Base-by-base conservation (phyloP, 768 basidiomycete species). In the Pleurotus pulmonarius region DNA sequence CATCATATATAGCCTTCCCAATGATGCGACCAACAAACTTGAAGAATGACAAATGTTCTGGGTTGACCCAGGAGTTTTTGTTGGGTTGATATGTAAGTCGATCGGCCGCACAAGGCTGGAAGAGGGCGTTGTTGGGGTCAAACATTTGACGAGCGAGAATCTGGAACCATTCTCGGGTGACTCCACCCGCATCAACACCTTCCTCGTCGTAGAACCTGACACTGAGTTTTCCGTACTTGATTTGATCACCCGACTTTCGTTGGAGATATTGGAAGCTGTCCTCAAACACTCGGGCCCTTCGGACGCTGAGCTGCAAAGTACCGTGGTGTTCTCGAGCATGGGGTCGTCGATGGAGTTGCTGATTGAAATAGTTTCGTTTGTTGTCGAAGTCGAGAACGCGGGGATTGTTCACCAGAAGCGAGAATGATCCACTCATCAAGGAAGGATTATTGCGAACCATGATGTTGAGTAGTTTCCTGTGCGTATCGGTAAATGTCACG, bases 361-460 rank as follows among this genome's bases (percentile, higher is more conserved):
- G 94, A 43, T 82, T 87, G 75, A 94, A 94, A 73, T 93, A 95
- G 66, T 95, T 96, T 37, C 97, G 86, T 76, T 99, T 99, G 85
- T 98, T 98, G 78, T 98, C 97, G 67, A 98, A 98, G 77, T 98
- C 97, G 56, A 99, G 82, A 20, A 98, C 94, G 26, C 93, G 87
- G 46, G 97, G 88, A 65, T 99, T 99, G 73, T 95, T 87, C 46
- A 99, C 90, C 60, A 99, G 78, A 1, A 99, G 80, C 13, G 95
- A 94, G 80, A 99, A 99, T 1, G 96, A 98, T 9, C 97, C 97
- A 63, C 92, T 93, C 91, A 99, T 95, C 41, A 99, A 72, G 0
- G 95, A 94, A 2, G 97, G 97, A 67, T 98, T 98, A 70, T 95
- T 98, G 60, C 97, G 89, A 26, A 99, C 95, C 89, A 99, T 96